These are phyloP conservation scores for Rhizomucor pusillus DNA, from an alignment of 371 early-diverging fungal species.

Conservation along the genomic window DNA sequence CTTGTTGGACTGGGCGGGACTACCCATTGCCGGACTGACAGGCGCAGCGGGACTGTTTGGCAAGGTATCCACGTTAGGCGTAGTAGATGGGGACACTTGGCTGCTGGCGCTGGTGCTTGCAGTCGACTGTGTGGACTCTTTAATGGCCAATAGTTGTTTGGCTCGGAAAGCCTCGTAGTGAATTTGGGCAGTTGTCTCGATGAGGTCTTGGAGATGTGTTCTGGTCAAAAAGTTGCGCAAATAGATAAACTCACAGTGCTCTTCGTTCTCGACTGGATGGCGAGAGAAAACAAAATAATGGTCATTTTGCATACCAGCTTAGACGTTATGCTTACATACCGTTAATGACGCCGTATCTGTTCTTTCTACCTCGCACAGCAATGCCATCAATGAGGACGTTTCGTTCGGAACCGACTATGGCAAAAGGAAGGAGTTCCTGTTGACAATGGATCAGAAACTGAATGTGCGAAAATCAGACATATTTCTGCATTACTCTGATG, in stretches of 20 bases:
- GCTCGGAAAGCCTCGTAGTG: constrained; percentile 94
- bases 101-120: constrained; percentile 11
- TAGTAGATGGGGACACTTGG: constrained; percentile 20
- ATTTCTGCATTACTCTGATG: constrained; percentile 52
- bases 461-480: not conserved
- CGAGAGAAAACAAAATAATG: too few relatives aligned
- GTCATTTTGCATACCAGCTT: not conserved
- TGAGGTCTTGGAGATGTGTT: constrained; percentile 83
- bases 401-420: constrained; percentile 85
- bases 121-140: constrained; percentile 56
- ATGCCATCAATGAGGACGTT: constrained; percentile 80
- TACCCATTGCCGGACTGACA: constrained; percentile 27
- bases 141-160: constrained; percentile 80
- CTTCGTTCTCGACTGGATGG: constrained; percentile 69
- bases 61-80: constrained; percentile 13
- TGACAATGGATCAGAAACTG: not conserved
- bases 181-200: constrained; percentile 83
- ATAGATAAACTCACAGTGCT: constrained; percentile 78
- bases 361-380: constrained; percentile 69
- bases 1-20: constrained; percentile 38
- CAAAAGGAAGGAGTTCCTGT: constrained; percentile 78
- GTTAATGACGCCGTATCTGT: constrained; percentile 68
- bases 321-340: constrained; percentile 32
- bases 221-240: constrained; percentile 83
- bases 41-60: constrained; percentile 18